Base-by-base conservation (phyloP, 805 yeast genomes). In the Barnettozyma vustinii region DNA sequence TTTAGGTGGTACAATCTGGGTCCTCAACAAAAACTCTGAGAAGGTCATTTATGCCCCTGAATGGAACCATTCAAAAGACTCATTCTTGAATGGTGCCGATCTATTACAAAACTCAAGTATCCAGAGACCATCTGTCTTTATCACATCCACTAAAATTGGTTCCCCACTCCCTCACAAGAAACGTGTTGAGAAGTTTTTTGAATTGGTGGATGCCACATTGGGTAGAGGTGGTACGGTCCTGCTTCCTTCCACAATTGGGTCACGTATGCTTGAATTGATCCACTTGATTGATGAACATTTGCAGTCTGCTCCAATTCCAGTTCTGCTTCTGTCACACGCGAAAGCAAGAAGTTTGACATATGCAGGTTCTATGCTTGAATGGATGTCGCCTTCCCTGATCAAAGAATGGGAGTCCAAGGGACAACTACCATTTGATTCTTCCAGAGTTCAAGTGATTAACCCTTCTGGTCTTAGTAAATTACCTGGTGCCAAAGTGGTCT, bases 61-160 rank as follows among this genome's bases (percentile, higher is more conserved):
- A 41, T 94, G 98, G 98, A 92, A 91, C 64, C 98, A 94, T 62
- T 83, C 97, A 1, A 82, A 81, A 55, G 98, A 92, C 61, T 77
- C 87, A 0, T 90, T 90, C 56, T 68, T 94, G 46, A 85, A 84
- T 53, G 83, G 90, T 26, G 86, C 94, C 4, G 74, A 75, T 20
- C 65, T 87, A 18, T 61, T 83, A 37, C 79, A 80, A 43, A 79
- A 73, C 39, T 81, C 89, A 1, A 68, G 81, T n/a, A 70, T 91
- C 26, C 59, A 78, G 52, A 74, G 95, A 61, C 96, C 98, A 2
- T 83, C 96, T 1, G 87, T 94, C 1, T 69, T 94, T 47, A 80
- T 92, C 32, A 86, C 96, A 5, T 80, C 87, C 15, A 68, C 89
- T 0, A 80, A 80, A 50, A 68, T 81, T 41, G 94, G 94, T 0